phyloP scores from a whole-genome alignment of 106 monocot species.

The Acanthochlamys bracteata region DNA sequence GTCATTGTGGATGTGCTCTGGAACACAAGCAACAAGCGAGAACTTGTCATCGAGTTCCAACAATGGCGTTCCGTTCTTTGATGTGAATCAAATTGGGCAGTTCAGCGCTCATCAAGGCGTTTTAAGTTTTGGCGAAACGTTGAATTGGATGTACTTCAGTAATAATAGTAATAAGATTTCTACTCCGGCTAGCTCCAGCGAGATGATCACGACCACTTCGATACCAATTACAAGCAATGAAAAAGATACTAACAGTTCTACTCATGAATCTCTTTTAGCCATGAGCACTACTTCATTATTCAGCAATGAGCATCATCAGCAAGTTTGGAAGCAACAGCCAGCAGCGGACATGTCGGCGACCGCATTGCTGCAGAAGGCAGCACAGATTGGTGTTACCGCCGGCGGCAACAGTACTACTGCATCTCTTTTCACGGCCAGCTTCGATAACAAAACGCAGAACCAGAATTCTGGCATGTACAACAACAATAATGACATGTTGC shows the following conservation, averaged over 20 bases:
- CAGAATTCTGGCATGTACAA: not conserved
- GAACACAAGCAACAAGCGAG: not conserved
- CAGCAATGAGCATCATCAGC: constrained; percentile 24
- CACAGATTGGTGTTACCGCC: constrained; percentile 32
- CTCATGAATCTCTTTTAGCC: constrained; percentile 10
- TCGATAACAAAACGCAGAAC: constrained; percentile 6
- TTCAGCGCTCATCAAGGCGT: constrained; percentile 9
- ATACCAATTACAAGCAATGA: not conserved
- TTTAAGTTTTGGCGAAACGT: constrained; percentile 6
- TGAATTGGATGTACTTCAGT: constrained; percentile 28
- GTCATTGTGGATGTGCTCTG: constrained; percentile 22
- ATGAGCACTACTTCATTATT: constrained; percentile 22
- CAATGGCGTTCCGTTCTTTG: not conserved
- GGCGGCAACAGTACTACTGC: not conserved
- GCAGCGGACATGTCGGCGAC: constrained; percentile 40
- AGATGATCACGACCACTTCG: constrained; percentile 5
- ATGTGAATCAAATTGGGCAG: constrained; percentile 19
- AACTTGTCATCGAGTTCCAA: not conserved
- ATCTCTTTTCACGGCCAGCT: constrained; percentile 6
- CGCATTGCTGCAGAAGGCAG: constrained; percentile 48
- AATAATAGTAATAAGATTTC: constrained; percentile 22
- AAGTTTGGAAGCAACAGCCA: not conserved
- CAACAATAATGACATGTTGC: constrained; percentile 1
- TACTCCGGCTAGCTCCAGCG: constrained; percentile 1
- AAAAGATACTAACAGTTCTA: constrained; percentile 5